Evolutionary conservation across 2,329 filamentous ascomycete genomes (phyloP).

Genomic region (Juglanconis oblonga): DNA sequence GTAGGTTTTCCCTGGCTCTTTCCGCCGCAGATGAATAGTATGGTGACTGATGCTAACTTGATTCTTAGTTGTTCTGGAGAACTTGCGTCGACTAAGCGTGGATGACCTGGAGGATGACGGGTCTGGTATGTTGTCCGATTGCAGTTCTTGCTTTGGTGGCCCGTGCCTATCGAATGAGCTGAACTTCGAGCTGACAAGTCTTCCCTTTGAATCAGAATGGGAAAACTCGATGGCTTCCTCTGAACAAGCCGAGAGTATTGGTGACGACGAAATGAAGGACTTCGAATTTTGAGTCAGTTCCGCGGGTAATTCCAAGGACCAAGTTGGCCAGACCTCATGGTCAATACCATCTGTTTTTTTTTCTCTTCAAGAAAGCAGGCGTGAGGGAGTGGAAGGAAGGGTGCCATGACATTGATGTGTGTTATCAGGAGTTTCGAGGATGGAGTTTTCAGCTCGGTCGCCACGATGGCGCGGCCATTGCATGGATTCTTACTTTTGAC

Average conservation of each 20-base stretch:
- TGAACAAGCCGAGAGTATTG: constrained; percentile 50
- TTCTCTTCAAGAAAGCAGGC: neutral
- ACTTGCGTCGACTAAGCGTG: constrained; percentile 53
- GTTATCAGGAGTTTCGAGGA: neutral
- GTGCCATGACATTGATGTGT: neutral
- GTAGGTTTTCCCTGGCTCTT: constrained; percentile 29
- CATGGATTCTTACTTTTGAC: neutral
- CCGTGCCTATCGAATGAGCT: neutral
- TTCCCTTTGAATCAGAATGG: constrained; percentile 43
- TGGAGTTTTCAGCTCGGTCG: neutral
- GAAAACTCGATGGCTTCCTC: constrained; percentile 53
- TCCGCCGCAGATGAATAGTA: neutral
- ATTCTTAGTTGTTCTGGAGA: constrained; percentile 38
- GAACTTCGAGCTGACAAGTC: constrained; percentile 14
- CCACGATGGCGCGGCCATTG: neutral
- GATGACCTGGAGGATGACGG: constrained; percentile 58
- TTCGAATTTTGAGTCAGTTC: constrained; percentile 5
- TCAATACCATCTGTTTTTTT: neutral
- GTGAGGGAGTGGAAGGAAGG: neutral
- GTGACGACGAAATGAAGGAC: constrained; percentile 41
- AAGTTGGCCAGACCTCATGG: neutral
- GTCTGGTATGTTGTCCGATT: constrained; percentile 50
- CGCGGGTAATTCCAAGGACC: neutral
- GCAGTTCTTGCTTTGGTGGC: constrained; percentile 29
- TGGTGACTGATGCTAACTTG: neutral